phyloP scores from a whole-genome alignment of 2,329 filamentous ascomycete genomes.

The Aspergillus quadrilineatus region DNA sequence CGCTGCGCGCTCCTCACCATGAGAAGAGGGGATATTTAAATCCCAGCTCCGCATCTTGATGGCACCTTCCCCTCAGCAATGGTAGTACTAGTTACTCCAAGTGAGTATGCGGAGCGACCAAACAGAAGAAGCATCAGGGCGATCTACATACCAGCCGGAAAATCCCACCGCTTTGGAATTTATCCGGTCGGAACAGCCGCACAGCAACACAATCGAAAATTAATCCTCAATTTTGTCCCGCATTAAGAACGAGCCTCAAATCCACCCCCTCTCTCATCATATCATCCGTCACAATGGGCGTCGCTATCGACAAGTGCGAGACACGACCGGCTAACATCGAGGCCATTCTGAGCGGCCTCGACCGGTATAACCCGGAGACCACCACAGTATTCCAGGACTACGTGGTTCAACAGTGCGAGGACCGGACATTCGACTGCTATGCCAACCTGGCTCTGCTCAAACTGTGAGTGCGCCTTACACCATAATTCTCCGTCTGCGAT shows the following conservation, averaged over 20 bases:
- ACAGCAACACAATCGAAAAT: conserved; percentile 29
- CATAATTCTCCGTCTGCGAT: neutral
- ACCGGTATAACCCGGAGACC: conserved; percentile 98
- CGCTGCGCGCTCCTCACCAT: neutral
- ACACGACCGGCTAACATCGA: conserved; percentile 91
- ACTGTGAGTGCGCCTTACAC: conserved; percentile 62
- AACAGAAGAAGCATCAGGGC: neutral
- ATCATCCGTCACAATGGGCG: conserved; percentile 25
- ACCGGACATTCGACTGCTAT: conserved; percentile 91
- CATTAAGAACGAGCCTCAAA: conserved; percentile 9
- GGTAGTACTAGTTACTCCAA: neutral
- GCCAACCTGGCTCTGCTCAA: conserved; percentile 95
- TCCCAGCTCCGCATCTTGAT: neutral
- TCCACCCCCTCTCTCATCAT: conserved; percentile 4
- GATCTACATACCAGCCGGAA: conserved; percentile 14
- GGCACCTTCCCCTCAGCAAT: conserved; percentile 7
- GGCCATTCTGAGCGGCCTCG: conserved; percentile 91
- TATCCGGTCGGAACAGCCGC: conserved; percentile 19
- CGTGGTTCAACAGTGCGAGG: conserved; percentile 90
- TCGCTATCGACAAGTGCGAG: conserved; percentile 78
- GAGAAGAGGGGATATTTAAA: neutral
- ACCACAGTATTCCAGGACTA: conserved; percentile 92
- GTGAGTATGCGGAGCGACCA: conserved; percentile 7
- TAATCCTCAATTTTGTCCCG: conserved; percentile 23
- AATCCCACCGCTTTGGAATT: conserved; percentile 15